Percentiles rank a stretch among this genome's conserved stretches.
phyloP scores from a whole-genome alignment of 345 rosid species.

The Boechera stricta region DNA sequence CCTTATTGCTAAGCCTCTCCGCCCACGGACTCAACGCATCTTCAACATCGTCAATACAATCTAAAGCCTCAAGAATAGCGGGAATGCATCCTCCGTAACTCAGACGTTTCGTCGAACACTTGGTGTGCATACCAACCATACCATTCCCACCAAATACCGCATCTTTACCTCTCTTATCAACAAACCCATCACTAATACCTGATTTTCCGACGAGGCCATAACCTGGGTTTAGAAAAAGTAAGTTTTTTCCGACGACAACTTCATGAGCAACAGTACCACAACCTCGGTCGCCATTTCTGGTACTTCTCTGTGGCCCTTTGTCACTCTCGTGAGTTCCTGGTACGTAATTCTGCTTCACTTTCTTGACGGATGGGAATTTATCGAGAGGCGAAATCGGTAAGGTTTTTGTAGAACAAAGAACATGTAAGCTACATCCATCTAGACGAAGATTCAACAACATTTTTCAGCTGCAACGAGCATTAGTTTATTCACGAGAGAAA shows the following conservation, averaged over 20 bases:
- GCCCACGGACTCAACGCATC: constrained; percentile 84
- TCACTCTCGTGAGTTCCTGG: constrained; percentile 47
- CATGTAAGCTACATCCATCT: constrained; percentile 55
- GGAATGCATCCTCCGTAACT: constrained; percentile 75
- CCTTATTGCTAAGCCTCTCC: constrained; percentile 70
- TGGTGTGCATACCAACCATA: constrained; percentile 54
- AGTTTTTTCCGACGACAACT: constrained; percentile 37
- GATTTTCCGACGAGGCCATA: constrained; percentile 27
- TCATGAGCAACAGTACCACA: constrained; percentile 40
- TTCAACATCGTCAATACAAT: constrained; percentile 61
- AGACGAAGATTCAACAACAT: constrained; percentile 68
- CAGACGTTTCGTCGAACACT: constrained; percentile 80
- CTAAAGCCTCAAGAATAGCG: constrained; percentile 71
- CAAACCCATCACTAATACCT: constrained; percentile 24
- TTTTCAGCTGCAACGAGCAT: constrained; percentile 33
- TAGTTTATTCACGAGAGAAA: neutral
- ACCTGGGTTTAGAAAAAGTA: constrained; percentile 49
- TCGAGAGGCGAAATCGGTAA: constrained; percentile 53
- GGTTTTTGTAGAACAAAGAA: constrained; percentile 54
- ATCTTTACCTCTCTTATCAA: constrained; percentile 37
- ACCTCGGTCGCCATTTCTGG: constrained; percentile 40
- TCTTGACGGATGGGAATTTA: constrained; percentile 46
- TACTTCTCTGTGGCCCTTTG: constrained; percentile 34
- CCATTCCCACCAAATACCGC: neutral
- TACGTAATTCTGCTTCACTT: constrained; percentile 38